Conservation (phyloP, 352 stramenopile genomes). For the Pythium sukuiense region DNA sequence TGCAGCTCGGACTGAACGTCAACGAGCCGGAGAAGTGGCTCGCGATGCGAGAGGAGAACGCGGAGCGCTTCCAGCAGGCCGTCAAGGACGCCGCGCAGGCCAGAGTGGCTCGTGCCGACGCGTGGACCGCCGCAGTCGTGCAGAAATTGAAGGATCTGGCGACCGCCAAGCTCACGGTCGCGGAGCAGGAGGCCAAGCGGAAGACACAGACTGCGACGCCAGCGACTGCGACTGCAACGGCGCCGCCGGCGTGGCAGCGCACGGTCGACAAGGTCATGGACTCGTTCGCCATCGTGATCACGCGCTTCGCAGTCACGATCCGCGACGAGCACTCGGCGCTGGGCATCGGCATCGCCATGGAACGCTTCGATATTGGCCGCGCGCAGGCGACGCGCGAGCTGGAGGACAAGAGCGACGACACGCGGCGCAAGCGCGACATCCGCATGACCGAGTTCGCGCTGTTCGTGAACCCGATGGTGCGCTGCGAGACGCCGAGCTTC, state of each 20-base stretch:
- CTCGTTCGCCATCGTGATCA: conserved; percentile 60
- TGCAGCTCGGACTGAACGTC: conserved; percentile 56
- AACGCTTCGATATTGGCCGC: conserved; percentile 60
- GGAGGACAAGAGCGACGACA: conserved; percentile 16
- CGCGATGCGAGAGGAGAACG: conserved; percentile 67
- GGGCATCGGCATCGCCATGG: conserved; percentile 56
- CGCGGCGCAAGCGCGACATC: conserved; percentile 47
- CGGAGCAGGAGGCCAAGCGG: conserved; percentile 24
- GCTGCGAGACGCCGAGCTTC: conserved; percentile 35
- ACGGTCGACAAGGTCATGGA: conserved; percentile 69
- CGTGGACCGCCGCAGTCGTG: conserved; percentile 54
- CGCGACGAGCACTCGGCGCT: conserved; percentile 56
- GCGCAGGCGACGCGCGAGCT: conserved; percentile 17
- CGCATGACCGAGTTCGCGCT: conserved; percentile 66
- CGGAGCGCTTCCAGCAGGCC: conserved; percentile 47
- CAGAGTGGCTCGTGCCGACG: conserved; percentile 50
- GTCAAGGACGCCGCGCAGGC: conserved; percentile 52
- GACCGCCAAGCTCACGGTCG: conserved; percentile 33
- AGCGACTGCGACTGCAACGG: neutral
- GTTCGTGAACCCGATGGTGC: conserved; percentile 54
- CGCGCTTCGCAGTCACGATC: conserved; percentile 52
- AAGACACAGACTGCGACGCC: neutral
- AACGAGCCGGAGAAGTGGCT: conserved; percentile 80
- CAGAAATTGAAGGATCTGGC: conserved; percentile 69
- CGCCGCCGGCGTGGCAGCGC: conserved; percentile 53